Conservation (phyloP, 2,329 filamentous ascomycete genomes). For the Cryphonectria carpinicola region DNA sequence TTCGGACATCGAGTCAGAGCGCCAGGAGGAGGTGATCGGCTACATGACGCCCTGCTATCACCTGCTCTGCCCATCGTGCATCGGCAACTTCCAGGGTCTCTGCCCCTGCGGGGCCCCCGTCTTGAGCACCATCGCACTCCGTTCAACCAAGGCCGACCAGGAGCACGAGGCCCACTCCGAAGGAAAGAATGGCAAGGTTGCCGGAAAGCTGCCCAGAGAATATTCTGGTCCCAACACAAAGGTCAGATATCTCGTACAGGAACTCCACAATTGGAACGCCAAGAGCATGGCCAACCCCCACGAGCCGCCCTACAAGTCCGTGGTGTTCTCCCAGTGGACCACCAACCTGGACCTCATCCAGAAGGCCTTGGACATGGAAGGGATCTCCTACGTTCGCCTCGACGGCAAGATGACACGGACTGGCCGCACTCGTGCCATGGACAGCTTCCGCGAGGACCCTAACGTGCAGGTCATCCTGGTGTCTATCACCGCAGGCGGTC, state of each 20-base stretch:
- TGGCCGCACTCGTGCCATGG: constrained; percentile 75
- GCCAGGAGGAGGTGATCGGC: constrained; percentile 68
- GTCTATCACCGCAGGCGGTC: constrained; percentile 88
- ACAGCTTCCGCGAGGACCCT: constrained; percentile 74
- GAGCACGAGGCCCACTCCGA: constrained; percentile 60
- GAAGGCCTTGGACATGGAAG: constrained; percentile 70
- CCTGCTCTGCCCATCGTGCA: constrained; percentile 77
- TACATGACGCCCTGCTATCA: constrained; percentile 89
- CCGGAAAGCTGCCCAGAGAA: constrained; percentile 58
- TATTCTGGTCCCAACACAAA: constrained; percentile 93
- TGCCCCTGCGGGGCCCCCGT: constrained; percentile 55
- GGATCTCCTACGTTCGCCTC: constrained; percentile 76
- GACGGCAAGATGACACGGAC: constrained; percentile 85
- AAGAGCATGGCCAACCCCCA: constrained; percentile 64
- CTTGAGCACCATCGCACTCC: constrained; percentile 60
- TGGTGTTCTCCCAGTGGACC: constrained; percentile 97
- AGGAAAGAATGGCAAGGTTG: constrained; percentile 63
- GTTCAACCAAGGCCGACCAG: constrained; percentile 59
- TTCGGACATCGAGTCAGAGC: constrained; percentile 62
- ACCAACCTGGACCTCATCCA: constrained; percentile 92
- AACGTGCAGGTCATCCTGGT: constrained; percentile 81
- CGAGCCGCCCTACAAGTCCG: constrained; percentile 83
- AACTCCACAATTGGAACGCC: constrained; percentile 67
- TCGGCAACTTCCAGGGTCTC: constrained; percentile 61
- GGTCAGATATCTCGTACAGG: constrained; percentile 78